Evolutionary conservation across 805 yeast species (phyloP).

Genomic region (Pichia membranifaciens): DNA sequence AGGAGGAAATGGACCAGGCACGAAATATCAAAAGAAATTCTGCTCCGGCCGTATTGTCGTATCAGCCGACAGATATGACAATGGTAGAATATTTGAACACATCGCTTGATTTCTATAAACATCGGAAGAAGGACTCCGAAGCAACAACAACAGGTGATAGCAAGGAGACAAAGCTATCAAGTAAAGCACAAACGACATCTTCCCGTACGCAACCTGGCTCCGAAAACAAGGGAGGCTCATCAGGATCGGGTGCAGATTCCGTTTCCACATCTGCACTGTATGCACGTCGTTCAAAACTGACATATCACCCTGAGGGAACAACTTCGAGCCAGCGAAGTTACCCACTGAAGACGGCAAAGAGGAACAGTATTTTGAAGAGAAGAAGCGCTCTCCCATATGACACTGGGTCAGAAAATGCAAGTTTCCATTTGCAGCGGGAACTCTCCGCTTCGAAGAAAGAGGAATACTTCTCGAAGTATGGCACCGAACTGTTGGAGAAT

Average conservation of each 20-base stretch:
- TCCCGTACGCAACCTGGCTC: background rate
- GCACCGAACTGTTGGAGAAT: conserved; percentile 3
- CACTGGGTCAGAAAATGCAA: background rate
- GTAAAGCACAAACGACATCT: conserved; percentile 2
- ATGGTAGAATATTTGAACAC: conserved; percentile 14
- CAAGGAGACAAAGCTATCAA: conserved; percentile 2
- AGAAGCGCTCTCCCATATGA: background rate
- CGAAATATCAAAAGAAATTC: conserved; percentile 11
- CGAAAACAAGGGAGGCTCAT: background rate
- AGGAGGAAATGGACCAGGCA: background rate
- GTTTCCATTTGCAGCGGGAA: background rate
- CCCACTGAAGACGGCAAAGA: conserved; percentile 7
- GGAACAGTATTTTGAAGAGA: conserved; percentile 5
- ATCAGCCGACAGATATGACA: conserved; percentile 12
- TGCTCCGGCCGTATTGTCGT: conserved; percentile 6
- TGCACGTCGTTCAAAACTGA: background rate
- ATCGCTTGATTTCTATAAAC: conserved; percentile 13
- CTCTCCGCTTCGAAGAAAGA: background rate
- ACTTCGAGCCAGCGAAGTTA: background rate
- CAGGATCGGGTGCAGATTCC: conserved; percentile 10
- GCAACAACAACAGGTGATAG: background rate
- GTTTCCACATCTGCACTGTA: conserved; percentile 8
- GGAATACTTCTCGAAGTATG: conserved; percentile 5
- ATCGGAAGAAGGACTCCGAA: conserved; percentile 6
- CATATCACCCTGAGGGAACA: background rate